These are phyloP conservation scores for Podila epicladia DNA, from an alignment of 192 early-diverging fungal genomes.

Conservation along the genomic window DNA sequence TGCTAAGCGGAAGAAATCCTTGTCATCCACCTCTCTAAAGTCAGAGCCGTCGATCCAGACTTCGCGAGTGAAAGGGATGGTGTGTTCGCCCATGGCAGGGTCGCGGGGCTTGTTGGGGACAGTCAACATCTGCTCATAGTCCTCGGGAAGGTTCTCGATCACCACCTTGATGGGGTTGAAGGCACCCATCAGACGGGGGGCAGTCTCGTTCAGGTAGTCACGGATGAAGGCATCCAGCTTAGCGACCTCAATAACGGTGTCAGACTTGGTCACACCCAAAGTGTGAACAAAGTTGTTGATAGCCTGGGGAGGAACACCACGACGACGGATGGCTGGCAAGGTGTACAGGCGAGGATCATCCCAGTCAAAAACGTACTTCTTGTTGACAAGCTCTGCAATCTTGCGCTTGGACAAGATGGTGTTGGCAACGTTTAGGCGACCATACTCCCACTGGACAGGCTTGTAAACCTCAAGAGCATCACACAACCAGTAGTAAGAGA, in stretches of 20 bases:
- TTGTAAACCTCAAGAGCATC: slow-evolving; percentile 99
- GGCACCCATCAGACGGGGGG: slow-evolving; percentile 94
- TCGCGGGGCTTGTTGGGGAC: slow-evolving; percentile 93
- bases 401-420: slow-evolving; percentile 99
- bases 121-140: slow-evolving; percentile 80
- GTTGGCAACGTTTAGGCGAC: slow-evolving; percentile 92
- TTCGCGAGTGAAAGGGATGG: slow-evolving; percentile 88
- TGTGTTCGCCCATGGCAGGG: slow-evolving; percentile 84
- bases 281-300: slow-evolving; percentile 98
- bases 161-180: slow-evolving; percentile 90
- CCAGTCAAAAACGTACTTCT: slow-evolving; percentile 82
- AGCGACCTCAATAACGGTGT: slow-evolving; percentile 82
- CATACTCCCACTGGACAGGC: slow-evolving; percentile 99
- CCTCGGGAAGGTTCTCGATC: slow-evolving; percentile 89
- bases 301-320: slow-evolving; percentile 96
- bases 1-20: slow-evolving; percentile 96
- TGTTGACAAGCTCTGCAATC: slow-evolving; percentile 89
- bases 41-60: slow-evolving; percentile 97
- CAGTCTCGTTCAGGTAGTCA: slow-evolving; percentile 90
- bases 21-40: slow-evolving; percentile 93
- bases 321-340: slow-evolving; percentile 93
- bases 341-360: slow-evolving; percentile 99
- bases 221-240: slow-evolving; percentile 96
- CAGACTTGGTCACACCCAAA: slow-evolving; percentile 88
- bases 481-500: slow-evolving; percentile 99